Evolutionary conservation across 768 basidiomycete genomes (phyloP), one percentile per base, ranked within the genome.

Genomic region (Agrocybe pediades): DNA sequence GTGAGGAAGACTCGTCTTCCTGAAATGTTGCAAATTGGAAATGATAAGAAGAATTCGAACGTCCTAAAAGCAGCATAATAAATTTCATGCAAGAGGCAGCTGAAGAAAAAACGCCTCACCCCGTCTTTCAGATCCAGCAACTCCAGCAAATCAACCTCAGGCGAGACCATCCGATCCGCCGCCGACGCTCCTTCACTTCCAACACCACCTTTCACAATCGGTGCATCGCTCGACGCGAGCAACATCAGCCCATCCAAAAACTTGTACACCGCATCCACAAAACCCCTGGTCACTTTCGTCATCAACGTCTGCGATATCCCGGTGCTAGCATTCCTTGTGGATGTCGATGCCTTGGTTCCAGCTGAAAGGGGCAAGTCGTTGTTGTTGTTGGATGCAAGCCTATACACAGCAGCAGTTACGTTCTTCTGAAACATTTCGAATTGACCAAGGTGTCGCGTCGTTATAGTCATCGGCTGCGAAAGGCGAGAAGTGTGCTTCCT

Each of bases 191-290:
- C 74, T 69, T 21, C 61, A 50, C 30, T 62, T 36, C 21, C 62
- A 67, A 33, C 68, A 65, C 46, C 71, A 69, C 8, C 69, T 6
- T 13, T 23, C 24, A 71, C 67, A 26, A 81, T 69, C 6, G 80
- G 80, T 15, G 80, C 79, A 47, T 90, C 87, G 46, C 87, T 82
- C 9, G 76, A 88, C 6, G 90, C 90, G n/a, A 96, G 77, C 26
- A 84, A 80, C 17, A 92, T 84, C 40, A 95, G 69, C 1, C 95
- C 94, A 61, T 96, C 93, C 25, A 96, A 71, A 64, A 96, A 87
- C 7, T 86, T 86, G 65, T 95, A 94, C 19, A 94, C 63, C 0
- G 85, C 79, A 63, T 98, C 93, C 58, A 95, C 66, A 71, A 96
- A 96, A 0, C 91, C 83, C 61, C 84, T 88, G 16, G 83, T 86